Evolutionary conservation across 345 rosid species (phyloP), one percentile per base, ranked within the genome.

Genomic region (Salix purpurea): DNA sequence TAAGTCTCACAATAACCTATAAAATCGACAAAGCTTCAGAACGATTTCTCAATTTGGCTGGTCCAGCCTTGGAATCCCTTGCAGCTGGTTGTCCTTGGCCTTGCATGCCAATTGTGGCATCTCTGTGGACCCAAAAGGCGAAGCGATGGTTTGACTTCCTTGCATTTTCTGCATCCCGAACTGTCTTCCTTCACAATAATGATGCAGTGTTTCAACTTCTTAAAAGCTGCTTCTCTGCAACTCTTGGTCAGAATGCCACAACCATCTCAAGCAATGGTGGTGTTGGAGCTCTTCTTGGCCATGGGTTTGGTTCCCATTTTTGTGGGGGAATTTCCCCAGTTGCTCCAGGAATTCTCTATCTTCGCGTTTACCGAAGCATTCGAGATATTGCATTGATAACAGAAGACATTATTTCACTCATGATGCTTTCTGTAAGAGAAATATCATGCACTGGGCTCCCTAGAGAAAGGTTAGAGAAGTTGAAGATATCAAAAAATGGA

Each of bases 51-150:
- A 74, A 81, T 39, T 80, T 93, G 65, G 84, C 90, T 32, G 99
- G 94, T 71, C 92, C 94, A n/a, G 93, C 96, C 67, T 79, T 96
- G 80, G 94, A 85, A 76, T 80, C 91, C 62, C 96, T 96, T 56
- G 97, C 92, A 56, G 90, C 91, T 28, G 90, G 94, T 76, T 96
- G 99, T 78, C 98, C 97, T 34, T 93, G 99, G 98, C 99, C 97
- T 68, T 93, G 94, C 90, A 92, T 93, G 96, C 97, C 99, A 39
- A 92, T 96, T 48, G 83, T 92, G 76, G 77, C 93, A 67, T 89
- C 99, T 8, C 75, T 96, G 66, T 96, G 99, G 99, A 89, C 91
- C 68, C 99, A 96, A 86, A 96, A 93, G 87, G 98, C 89, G 65
- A 96, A 88, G 82, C 94, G 97, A 23, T 96, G 99, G 99, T 90